These are phyloP conservation scores for Trichodelitschia bisporula DNA, from an alignment of 495 filamentous ascomycete genomes.

Conservation along the genomic window DNA sequence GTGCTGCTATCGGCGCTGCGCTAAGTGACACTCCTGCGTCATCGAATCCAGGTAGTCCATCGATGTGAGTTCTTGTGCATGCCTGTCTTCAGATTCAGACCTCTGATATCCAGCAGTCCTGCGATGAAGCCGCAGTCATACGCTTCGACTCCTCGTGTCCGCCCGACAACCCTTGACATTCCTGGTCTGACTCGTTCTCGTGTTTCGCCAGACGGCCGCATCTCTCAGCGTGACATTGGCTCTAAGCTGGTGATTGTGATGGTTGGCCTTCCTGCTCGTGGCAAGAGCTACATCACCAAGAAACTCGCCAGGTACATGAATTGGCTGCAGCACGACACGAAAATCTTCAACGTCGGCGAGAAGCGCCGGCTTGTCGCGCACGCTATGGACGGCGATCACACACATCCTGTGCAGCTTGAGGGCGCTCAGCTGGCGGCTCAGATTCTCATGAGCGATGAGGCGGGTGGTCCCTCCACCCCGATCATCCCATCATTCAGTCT, in stretches of 20 bases:
- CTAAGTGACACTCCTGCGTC: conserved; percentile 44
- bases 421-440: conserved; percentile 13
- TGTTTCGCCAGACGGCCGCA: conserved; percentile 82
- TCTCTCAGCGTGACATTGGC: conserved; percentile 75
- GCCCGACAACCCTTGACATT: conserved; percentile 22
- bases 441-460: conserved; percentile 17
- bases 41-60: conserved; percentile 44
- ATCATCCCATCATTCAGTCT: too few species aligned
- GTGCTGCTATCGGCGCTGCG: too few species aligned
- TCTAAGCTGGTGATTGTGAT: conserved; percentile 94
- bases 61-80: conserved; percentile 28
- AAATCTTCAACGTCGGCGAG: conserved; percentile 94
- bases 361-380: conserved; percentile 52
- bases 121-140: conserved; percentile 21
- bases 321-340: conserved; percentile 87
- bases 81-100: background rate
- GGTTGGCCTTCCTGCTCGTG: conserved; percentile 84
- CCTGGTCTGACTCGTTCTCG: conserved; percentile 66
- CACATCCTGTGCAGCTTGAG: conserved; percentile 1
- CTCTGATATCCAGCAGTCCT: conserved; percentile 3
- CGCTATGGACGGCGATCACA: conserved; percentile 1
- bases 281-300: conserved; percentile 96
- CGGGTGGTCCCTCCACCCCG: background rate
- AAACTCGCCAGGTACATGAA: conserved; percentile 87
- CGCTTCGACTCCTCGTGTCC: conserved; percentile 26